Base-by-base conservation (phyloP, 176 grass and related monocot genomes). In the Olyra latifolia region DNA sequence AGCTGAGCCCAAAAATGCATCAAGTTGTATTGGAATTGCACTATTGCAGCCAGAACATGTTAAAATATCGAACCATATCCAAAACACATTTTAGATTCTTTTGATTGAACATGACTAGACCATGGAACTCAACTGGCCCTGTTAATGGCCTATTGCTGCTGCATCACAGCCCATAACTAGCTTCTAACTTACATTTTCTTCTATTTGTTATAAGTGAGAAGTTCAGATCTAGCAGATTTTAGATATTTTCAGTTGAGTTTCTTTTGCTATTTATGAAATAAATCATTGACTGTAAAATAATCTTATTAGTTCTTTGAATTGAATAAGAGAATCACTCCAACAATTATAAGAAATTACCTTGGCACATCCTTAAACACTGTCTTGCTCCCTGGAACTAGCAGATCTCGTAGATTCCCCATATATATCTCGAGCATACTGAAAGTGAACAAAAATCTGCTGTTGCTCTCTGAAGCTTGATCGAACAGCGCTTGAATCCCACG, bases 361-460 rank as follows among this genome's bases (percentile, higher is more conserved):
- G 92, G 92, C 39, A 60, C 76, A 79, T 98, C 94, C 57, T 85
- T 91, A 67, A 92, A 50, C 24, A 69, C 87, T 15, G 61, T 84
- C 32, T 87, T 89, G 56, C 71, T 84, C 57, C 61, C 25, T 77
- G 88, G 81, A 85, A 82, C 88, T 70, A 95, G 84, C 47, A 98
- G 78, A 80, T 98, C 95, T 91, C 86, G 85, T 75, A 98, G 72
- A 72, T 85, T 93, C 67, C 95, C 92, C 92, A 93, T 98, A 53
- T 98, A 95, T 87, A 98, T 98, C 86, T 98, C 95, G 5, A 98
- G 92, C 95, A 98, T 98, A 52, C 95, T 98, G 76, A 98, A 98
- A 75, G 63, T 93, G 88, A 98, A 93, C 77, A 87, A 68, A 81
- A 95, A 89, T 69, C 60, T 80, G 66, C 55, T 77, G 73, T 88